A percentile compares a stretch with the other conserved stretches of the same genome.
Evolutionary conservation across 164 flowering plant genomes (phyloP).

Genomic region (Litsea cubeba): DNA sequence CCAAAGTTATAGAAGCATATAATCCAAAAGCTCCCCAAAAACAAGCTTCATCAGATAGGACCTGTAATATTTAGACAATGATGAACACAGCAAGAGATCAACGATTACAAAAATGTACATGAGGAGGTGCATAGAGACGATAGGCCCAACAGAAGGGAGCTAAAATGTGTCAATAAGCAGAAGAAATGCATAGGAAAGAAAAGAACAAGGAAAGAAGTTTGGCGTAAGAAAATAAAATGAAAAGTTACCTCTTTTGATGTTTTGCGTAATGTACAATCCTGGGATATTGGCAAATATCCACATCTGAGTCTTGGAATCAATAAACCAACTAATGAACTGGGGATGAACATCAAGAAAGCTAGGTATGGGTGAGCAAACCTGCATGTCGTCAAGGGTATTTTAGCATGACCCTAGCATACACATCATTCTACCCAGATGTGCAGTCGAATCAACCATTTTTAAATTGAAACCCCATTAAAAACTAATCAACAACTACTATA

Average conservation of each 20-base stretch:
- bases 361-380: constrained; percentile 87
- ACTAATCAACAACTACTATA: no score
- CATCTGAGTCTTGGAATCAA: constrained; percentile 63
- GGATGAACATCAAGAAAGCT: constrained; percentile 89
- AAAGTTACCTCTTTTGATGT: constrained; percentile 50
- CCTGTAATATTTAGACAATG: constrained; percentile 38
- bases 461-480: neutral
- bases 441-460: neutral
- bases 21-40: constrained; percentile 97
- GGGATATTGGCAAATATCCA: constrained; percentile 46
- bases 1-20: constrained; percentile 73
- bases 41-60: constrained; percentile 60
- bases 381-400: constrained; percentile 18
- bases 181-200: neutral
- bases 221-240: neutral
- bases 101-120: neutral
- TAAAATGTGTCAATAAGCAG: neutral
- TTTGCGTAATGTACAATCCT: constrained; percentile 40
- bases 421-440: neutral
- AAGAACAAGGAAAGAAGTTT: neutral
- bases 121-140: neutral
- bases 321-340: constrained; percentile 73
- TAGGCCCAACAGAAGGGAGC: neutral
- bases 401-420: neutral
- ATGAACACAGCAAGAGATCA: constrained; percentile 5